These are phyloP conservation scores for Penicillium psychrosexuale DNA, from an alignment of 2,329 filamentous ascomycete species.

Conservation along the genomic window DNA sequence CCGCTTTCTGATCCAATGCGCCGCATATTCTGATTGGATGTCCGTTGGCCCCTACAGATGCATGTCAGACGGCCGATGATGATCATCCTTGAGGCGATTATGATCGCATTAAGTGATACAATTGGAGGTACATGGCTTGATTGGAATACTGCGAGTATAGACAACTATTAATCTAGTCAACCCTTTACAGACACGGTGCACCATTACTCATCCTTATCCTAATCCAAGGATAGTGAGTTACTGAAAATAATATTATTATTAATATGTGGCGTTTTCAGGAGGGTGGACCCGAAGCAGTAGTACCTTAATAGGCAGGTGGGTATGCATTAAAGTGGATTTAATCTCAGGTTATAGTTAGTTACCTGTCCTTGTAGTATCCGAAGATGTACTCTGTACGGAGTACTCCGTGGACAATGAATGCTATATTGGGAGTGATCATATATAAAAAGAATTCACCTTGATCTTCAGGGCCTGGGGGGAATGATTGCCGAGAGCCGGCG, in stretches of 20 bases:
- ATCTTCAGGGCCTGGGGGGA: slow-evolving; percentile 4
- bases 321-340: neutral
- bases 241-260: neutral
- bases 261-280: slow-evolving; percentile 10
- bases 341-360: neutral
- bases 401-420: neutral
- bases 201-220: neutral
- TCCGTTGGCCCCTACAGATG: neutral
- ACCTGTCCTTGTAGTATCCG: neutral
- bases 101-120: neutral
- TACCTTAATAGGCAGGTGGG: slow-evolving; percentile 10
- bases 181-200: neutral
- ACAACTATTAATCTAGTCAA: neutral
- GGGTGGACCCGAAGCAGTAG: slow-evolving; percentile 6
- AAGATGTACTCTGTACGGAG: neutral
- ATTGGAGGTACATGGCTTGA: neutral
- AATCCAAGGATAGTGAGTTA: neutral
- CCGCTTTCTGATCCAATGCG: neutral
- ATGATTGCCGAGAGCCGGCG: slow-evolving; percentile 7
- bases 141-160: neutral
- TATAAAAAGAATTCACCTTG: neutral
- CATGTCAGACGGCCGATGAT: slow-evolving; percentile 6
- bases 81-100: slow-evolving; percentile 1
- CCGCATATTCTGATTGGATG: neutral
- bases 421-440: neutral